Evolutionary conservation across 2,329 filamentous ascomycete genomes (phyloP).

Genomic region (Colletotrichum camelliae): DNA sequence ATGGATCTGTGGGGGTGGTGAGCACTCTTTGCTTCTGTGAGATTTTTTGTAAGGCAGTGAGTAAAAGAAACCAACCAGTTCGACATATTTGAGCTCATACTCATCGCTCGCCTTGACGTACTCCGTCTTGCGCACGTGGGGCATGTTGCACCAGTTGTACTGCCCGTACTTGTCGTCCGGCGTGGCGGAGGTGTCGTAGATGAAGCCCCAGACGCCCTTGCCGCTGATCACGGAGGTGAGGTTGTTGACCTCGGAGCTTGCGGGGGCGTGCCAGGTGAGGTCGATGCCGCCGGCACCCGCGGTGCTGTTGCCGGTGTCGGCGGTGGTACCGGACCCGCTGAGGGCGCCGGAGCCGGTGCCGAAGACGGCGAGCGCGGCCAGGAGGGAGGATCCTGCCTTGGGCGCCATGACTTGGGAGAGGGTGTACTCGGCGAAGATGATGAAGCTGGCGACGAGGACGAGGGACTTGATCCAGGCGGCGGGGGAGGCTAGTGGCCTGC

Average conservation of each 20-base stretch:
- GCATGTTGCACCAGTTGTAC: conserved; percentile 91
- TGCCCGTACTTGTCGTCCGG: conserved; percentile 62
- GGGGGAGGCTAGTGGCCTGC: conserved; percentile 7
- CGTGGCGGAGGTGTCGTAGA: conserved; percentile 70
- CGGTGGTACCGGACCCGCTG: not conserved
- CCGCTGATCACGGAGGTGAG: conserved; percentile 61
- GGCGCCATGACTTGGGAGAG: conserved; percentile 16
- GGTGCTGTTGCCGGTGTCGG: not conserved
- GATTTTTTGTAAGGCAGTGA: not conserved
- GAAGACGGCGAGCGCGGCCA: conserved; percentile 15
- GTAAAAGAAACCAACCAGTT: conserved; percentile 61
- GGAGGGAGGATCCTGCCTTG: conserved; percentile 6
- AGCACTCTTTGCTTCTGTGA: not conserved
- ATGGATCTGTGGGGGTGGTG: conserved; percentile 61
- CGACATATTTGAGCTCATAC: conserved; percentile 77
- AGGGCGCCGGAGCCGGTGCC: not conserved
- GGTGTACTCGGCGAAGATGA: conserved; percentile 9
- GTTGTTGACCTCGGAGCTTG: conserved; percentile 63
- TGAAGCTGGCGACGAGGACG: conserved; percentile 11
- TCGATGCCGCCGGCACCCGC: conserved; percentile 33
- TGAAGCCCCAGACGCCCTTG: conserved; percentile 73
- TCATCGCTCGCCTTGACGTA: conserved; percentile 61
- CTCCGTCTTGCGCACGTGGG: conserved; percentile 73
- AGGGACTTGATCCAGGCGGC: conserved; percentile 19
- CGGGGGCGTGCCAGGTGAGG: conserved; percentile 64